Evolutionary conservation across 169 alveolate species (phyloP).

Genomic region (Plasmodium inui): DNA sequence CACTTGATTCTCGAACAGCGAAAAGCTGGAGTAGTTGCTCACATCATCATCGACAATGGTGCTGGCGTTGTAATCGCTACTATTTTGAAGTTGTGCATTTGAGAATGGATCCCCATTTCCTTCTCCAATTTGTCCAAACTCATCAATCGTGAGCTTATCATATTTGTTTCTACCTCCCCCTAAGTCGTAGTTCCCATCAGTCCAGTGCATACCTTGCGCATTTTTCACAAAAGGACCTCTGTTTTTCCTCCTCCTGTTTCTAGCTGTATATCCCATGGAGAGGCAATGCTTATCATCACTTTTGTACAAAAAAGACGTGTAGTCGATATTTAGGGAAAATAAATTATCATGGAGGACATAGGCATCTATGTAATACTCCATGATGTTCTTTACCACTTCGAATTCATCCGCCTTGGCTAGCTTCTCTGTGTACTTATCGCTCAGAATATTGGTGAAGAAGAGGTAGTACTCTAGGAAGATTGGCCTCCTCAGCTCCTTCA

Average conservation of each 20-base stretch:
- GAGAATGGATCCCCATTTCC: slow-evolving; percentile 3
- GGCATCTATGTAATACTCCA: slow-evolving; percentile 93
- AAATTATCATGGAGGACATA: slow-evolving; percentile 87
- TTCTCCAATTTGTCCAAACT: neutral
- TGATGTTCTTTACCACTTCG: slow-evolving; percentile 91
- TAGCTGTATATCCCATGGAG: neutral
- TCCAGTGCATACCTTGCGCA: neutral
- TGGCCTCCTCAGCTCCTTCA: slow-evolving; percentile 89
- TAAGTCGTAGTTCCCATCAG: neutral
- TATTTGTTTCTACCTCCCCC: neutral
- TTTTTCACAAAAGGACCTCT: slow-evolving; percentile 6
- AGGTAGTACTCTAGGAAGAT: slow-evolving; percentile 91
- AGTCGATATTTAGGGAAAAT: slow-evolving; percentile 90
- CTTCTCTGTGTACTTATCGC: slow-evolving; percentile 88
- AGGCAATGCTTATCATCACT: slow-evolving; percentile 68
- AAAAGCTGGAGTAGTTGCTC: neutral
- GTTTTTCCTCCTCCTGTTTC: slow-evolving; percentile 68
- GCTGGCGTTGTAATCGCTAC: neutral
- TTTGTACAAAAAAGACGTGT: slow-evolving; percentile 86
- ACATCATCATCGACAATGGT: neutral
- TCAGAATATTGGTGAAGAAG: slow-evolving; percentile 90
- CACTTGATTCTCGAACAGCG: slow-evolving; percentile 14
- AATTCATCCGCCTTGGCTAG: slow-evolving; percentile 94
- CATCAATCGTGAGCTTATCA: slow-evolving; percentile 31
- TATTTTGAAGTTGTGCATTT: neutral